Percentiles rank a stretch among this genome's conserved stretches.
Evolutionary conservation across 1,284 basidiomycete genomes (phyloP).

Genomic region (Erythrobasidium hasegawianum): DNA sequence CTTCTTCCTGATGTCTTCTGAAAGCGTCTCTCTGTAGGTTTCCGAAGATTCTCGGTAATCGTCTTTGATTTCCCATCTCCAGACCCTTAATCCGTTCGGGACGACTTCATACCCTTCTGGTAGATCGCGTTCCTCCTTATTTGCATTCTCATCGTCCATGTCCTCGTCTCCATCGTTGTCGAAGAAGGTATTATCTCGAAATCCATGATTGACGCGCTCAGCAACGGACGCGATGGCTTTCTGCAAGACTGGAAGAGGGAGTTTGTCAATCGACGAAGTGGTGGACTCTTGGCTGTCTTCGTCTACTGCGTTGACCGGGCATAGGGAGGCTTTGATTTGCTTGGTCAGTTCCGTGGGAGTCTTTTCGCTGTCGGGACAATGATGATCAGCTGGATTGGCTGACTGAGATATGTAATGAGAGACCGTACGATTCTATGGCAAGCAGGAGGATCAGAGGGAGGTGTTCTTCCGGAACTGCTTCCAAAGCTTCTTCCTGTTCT

Average conservation of each 20-base stretch:
- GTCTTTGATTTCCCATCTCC: slow-evolving; percentile 79
- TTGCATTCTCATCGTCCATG: background rate
- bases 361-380: slow-evolving; percentile 59
- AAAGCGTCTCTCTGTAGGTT: slow-evolving; percentile 9
- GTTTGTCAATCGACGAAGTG: background rate
- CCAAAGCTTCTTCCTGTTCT: slow-evolving; percentile 47
- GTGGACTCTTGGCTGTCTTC: slow-evolving; percentile 40
- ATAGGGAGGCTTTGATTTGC: slow-evolving; percentile 56
- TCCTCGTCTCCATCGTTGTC: background rate
- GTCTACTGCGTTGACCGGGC: slow-evolving; percentile 3
- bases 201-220: slow-evolving; percentile 67
- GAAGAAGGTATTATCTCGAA: slow-evolving; percentile 52
- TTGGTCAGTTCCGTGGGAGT: slow-evolving; percentile 59
- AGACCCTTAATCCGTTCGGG: slow-evolving; percentile 58
- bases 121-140: slow-evolving; percentile 8
- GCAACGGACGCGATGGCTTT: slow-evolving; percentile 60
- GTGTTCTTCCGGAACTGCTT: slow-evolving; percentile 62
- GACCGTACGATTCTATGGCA: slow-evolving; percentile 67
- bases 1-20: slow-evolving; percentile 35
- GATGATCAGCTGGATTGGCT: background rate
- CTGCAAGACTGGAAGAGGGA: slow-evolving; percentile 16
- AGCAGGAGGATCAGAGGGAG: slow-evolving; percentile 71
- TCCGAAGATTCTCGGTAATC: slow-evolving; percentile 19
- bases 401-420: background rate
- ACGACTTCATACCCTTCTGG: slow-evolving; percentile 20